A percentile compares a stretch with the other conserved stretches of the same genome.
phyloP scores from a whole-genome alignment of 192 early-diverging fungal genomes.

The Chytriomyces confervae region DNA sequence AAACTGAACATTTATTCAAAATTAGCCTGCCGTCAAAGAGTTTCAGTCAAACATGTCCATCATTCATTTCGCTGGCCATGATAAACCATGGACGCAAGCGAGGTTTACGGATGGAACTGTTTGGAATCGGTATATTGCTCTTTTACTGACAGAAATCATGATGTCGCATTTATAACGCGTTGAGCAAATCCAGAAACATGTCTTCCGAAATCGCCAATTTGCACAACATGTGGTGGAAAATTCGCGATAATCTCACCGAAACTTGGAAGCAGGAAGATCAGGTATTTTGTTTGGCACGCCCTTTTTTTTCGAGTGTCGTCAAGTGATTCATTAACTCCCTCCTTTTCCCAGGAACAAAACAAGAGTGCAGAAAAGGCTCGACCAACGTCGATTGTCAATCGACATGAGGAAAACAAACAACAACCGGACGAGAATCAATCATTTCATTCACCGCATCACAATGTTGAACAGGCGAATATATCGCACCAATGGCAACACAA shows the following conservation, averaged over 20 bases:
- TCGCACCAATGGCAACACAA: no score
- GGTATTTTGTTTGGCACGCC: neutral
- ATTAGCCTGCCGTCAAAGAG: slow-evolving; percentile 75
- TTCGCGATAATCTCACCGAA: slow-evolving; percentile 10
- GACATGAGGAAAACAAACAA: no score
- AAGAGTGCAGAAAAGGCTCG: neutral
- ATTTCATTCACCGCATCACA: no score
- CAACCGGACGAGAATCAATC: no score
- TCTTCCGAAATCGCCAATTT: slow-evolving; percentile 19
- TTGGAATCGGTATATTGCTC: slow-evolving; percentile 24
- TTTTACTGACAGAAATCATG: no score
- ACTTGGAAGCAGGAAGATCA: slow-evolving; percentile 18
- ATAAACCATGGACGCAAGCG: slow-evolving; percentile 88
- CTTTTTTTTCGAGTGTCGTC: neutral
- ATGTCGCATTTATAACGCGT: no score
- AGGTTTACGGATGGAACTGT: slow-evolving; percentile 52
- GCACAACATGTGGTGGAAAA: slow-evolving; percentile 36
- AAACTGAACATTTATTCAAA: neutral
- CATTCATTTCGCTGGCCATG: slow-evolving; percentile 86
- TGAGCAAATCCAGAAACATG: neutral
- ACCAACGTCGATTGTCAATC: no score
- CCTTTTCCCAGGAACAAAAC: neutral
- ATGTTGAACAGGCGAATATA: no score
- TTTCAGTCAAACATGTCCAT: slow-evolving; percentile 74
- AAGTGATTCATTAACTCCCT: neutral